phyloP scores from a whole-genome alignment of 78 protist genomes.

The Anaeramoeba ignava region DNA sequence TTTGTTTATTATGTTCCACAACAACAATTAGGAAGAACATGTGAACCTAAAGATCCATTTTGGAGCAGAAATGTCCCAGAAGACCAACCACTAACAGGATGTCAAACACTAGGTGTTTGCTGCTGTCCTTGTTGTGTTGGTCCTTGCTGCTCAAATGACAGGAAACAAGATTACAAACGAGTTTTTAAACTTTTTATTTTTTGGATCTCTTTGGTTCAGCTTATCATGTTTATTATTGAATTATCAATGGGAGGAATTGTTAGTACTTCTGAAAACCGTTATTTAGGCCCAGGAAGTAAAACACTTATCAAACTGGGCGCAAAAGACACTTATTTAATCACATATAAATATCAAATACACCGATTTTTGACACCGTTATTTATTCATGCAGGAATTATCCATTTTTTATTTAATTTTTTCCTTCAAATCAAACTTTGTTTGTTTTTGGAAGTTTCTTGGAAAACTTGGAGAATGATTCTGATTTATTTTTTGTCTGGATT shows the following conservation, averaged over 20 bases:
- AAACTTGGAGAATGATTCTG: background rate
- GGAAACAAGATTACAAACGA: background rate
- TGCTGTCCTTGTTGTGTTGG: background rate
- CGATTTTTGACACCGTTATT: background rate
- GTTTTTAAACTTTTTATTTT: background rate
- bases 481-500: background rate
- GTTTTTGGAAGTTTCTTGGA: background rate
- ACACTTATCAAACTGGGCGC: background rate
- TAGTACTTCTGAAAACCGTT: background rate
- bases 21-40: too few relatives aligned
- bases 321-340: background rate
- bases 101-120: background rate
- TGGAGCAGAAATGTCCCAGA: background rate
- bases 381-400: background rate
- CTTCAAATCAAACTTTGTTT: background rate
- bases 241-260: background rate
- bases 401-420: background rate
- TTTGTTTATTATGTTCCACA: too few relatives aligned
- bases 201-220: background rate
- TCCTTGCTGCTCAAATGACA: background rate
- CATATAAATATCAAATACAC: background rate
- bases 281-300: background rate
- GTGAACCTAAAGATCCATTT: constrained; percentile 2
- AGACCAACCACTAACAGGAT: background rate
- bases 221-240: background rate